Base-by-base conservation (phyloP, 345 rosid species). In the Gossypium longicalyx region DNA sequence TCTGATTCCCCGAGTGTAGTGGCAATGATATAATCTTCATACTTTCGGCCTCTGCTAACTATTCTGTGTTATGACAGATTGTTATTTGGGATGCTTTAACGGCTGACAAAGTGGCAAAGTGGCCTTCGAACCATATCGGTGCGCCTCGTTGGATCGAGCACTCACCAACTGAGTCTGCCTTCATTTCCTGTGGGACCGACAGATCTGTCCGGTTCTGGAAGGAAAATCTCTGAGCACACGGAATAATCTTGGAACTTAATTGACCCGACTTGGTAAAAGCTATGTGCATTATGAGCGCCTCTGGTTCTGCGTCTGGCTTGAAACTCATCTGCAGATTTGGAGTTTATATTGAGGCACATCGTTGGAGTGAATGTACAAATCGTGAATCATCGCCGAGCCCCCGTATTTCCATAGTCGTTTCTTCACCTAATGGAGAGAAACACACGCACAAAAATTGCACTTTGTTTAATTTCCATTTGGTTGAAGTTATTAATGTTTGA, bases 121-220 rank as follows among this genome's bases (percentile, higher is more conserved):
- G 87, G 93, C 86, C 93, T 29, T 89, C 94, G 2, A 90, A 79
- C 84, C 98, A 91, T 74, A 80, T 75, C 12, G 89, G 97, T 57
- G 76, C 88, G n/a, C 91, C 98, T 0, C 88, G 93, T 2, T 93
- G 94, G 97, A 85, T 93, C 1, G 97, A 89, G 63, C 94, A 89
- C 82, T 91, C 97, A 0, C 93, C 98, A 4, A 75, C 68, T 2
- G 98, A 91, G 81, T 86, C 87, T n/a, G 83, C 90, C 27, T 87
- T 89, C 63, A 60, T 89, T 67, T 75, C 90, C 49, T 87, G 90
- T 16, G 93, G 93, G 48, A 87, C 82, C 22, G 93, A 89, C 75
- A 71, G 93, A 77, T 87, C 93, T 0, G 77, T 87, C 60, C 83
- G 89, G 51, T 89, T 78, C 71, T 89, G 92, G 92, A 89, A 85